phyloP scores from a whole-genome alignment of 2,329 filamentous ascomycete species.

The Aureobasidium lini region DNA sequence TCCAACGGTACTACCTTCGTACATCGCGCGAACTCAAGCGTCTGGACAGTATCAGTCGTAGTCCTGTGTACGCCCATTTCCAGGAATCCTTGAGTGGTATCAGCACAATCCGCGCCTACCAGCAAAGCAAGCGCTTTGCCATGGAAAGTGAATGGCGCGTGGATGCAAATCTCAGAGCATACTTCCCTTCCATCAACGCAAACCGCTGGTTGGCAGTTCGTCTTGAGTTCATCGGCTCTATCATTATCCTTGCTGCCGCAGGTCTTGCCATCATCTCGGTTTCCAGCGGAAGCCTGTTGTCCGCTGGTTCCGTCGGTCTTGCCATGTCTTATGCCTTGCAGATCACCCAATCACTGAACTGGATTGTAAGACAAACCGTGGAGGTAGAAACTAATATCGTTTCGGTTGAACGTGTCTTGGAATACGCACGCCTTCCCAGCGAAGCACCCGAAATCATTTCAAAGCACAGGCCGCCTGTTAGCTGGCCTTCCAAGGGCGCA shows the following conservation, averaged over 20 bases:
- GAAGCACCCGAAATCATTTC: constrained; percentile 93
- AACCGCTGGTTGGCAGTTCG: constrained; percentile 87
- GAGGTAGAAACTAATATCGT: constrained; percentile 99
- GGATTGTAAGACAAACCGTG: constrained; percentile 97
- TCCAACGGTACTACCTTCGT: constrained; percentile 93
- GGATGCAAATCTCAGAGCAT: constrained; percentile 87
- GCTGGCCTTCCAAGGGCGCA: constrained; percentile 84
- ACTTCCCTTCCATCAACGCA: constrained; percentile 91
- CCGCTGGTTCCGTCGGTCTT: constrained; percentile 74
- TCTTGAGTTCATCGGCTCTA: constrained; percentile 87
- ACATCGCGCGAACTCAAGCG: constrained; percentile 95
- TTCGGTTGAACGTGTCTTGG: constrained; percentile 92
- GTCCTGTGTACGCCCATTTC: constrained; percentile 96
- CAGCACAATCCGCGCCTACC: constrained; percentile 90
- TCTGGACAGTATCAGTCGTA: constrained; percentile 88
- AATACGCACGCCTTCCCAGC: constrained; percentile 84
- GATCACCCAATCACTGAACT: constrained; percentile 95
- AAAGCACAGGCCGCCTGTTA: constrained; percentile 74
- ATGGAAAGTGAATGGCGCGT: constrained; percentile 96
- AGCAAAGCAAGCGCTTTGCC: constrained; percentile 78
- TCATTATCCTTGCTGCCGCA: constrained; percentile 86
- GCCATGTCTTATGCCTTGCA: constrained; percentile 96
- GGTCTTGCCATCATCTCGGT: constrained; percentile 77
- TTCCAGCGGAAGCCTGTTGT: constrained; percentile 55
- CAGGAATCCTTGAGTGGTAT: constrained; percentile 93